Evolutionary conservation across 2,329 filamentous ascomycete genomes (phyloP), one percentile per base, ranked within the genome.

Genomic region (Phaeosphaeriaceae sp.): DNA sequence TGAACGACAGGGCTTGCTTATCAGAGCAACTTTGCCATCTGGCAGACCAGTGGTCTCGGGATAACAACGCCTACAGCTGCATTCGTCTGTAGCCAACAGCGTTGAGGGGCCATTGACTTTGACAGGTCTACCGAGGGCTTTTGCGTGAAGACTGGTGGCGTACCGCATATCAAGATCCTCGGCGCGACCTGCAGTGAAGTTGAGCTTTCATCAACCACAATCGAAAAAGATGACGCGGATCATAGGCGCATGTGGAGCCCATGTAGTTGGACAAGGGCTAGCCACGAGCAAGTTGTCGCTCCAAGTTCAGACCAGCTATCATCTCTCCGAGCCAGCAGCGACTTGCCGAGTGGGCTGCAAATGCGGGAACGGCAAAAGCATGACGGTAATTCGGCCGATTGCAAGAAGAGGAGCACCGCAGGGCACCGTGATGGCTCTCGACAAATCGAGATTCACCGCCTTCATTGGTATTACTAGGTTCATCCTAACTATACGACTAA

Each of bases 1-100:
- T 46, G 28, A 42, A 42, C 34, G 53, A 52, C 42, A 54, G 68
- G 52, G 63, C 57, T 48, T 57, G 62, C 67, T 72, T 73, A 72
- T 72, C 70, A 62, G 58, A 54, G 52, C 55, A 58, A 54, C 49
- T 36, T 52, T 33, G 44, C 29, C 44, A 42, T 54, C n/a, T 57
- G 49, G 60, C 46, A 49, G 21, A 54, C 57, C 54, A 44, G 55
- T 23, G 56, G 50, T 46, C 39, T 39, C 44, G 23, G 47, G 12
- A 48, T 43, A 36, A 39, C 32, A 40, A 37, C 37, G 42, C 48
- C 46, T 52, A 46, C 47, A 56, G 46, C 43, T 43, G 30, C 47
- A 46, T 50, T 52, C 46, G 54, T 52, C 50, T 49, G 48, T 46
- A 23, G 23, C 29, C 53, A 30, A 28, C 40, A 39, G 29, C 40